phyloP scores from a whole-genome alignment of 148 eudicot species.

The Rhododendron simsii region DNA sequence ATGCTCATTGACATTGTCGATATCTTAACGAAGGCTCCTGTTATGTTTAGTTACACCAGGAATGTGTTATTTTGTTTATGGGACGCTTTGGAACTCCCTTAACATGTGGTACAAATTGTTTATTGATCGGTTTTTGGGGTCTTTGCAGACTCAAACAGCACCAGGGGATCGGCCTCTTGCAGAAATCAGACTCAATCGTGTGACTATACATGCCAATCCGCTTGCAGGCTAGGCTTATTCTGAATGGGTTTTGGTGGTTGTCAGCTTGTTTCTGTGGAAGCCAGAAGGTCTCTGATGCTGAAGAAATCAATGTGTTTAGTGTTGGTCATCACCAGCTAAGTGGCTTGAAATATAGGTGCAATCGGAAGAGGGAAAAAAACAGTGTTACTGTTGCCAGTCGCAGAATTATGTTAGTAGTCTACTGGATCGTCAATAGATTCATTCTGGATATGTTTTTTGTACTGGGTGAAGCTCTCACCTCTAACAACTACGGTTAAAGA shows the following conservation, averaged over 20 bases:
- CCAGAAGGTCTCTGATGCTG: not conserved
- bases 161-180: constrained; percentile 89
- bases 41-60: not conserved
- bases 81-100: constrained; percentile 1
- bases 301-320: not conserved
- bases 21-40: not conserved
- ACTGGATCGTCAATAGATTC: not conserved
- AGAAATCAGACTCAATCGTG: constrained; percentile 86
- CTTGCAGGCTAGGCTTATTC: constrained; percentile 36
- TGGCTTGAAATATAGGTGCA: not conserved
- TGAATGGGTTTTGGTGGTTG: not conserved
- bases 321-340: not conserved
- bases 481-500: not conserved
- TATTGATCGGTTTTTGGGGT: not conserved
- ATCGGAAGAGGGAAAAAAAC: not conserved
- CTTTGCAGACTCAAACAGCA: constrained; percentile 76
- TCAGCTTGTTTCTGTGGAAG: not conserved
- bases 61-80: not conserved
- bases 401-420: not conserved
- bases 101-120: not conserved
- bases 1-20: not conserved
- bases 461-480: not conserved
- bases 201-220: constrained; percentile 70
- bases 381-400: not conserved
- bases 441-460: not conserved